These are phyloP conservation scores for Clarireedia monteithiana DNA, from an alignment of 2,329 filamentous ascomycete genomes.

Conservation along the genomic window DNA sequence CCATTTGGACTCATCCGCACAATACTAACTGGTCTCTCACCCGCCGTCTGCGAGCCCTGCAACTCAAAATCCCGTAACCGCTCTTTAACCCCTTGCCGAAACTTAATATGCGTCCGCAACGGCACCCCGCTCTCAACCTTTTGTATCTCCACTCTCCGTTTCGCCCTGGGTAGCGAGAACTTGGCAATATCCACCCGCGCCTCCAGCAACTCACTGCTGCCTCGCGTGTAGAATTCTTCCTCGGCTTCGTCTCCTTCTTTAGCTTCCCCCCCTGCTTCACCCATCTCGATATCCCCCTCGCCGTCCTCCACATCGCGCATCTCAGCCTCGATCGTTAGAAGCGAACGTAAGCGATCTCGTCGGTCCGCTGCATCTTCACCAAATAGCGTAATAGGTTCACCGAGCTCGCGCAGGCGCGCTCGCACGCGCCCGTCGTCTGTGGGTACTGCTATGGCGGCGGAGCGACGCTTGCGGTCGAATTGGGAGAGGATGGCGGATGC, in stretches of 20 bases:
- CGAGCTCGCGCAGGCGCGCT: conserved; percentile 70
- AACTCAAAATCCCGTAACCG: conserved; percentile 76
- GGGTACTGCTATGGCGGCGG: conserved; percentile 82
- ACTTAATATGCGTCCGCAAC: conserved; percentile 83
- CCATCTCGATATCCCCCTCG: conserved; percentile 53
- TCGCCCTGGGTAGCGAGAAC: conserved; percentile 78
- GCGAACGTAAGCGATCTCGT: conserved; percentile 75
- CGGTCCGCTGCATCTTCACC: conserved; percentile 82
- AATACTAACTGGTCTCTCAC: conserved; percentile 85
- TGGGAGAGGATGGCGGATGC: conserved; percentile 41
- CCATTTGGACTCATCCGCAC: conserved; percentile 84
- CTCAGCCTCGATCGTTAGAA: conserved; percentile 68
- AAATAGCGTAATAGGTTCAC: conserved; percentile 91
- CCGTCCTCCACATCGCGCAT: conserved; percentile 42
- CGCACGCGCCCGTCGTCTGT: conserved; percentile 89
- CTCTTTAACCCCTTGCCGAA: conserved; percentile 83
- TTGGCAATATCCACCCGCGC: conserved; percentile 72
- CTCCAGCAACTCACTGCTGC: conserved; percentile 63
- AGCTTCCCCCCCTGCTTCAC: conserved; percentile 43
- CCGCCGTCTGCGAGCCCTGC: conserved; percentile 87
- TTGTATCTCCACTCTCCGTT: conserved; percentile 67
- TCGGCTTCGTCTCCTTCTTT: conserved; percentile 64
- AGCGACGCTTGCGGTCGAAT: conserved; percentile 84
- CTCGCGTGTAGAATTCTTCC: conserved; percentile 93
- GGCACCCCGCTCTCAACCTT: conserved; percentile 76